A percentile compares a stretch with the other conserved stretches of the same genome.
Evolutionary conservation across 2,329 filamentous ascomycete species (phyloP).

Genomic region (Dothiorella sarmentorum): DNA sequence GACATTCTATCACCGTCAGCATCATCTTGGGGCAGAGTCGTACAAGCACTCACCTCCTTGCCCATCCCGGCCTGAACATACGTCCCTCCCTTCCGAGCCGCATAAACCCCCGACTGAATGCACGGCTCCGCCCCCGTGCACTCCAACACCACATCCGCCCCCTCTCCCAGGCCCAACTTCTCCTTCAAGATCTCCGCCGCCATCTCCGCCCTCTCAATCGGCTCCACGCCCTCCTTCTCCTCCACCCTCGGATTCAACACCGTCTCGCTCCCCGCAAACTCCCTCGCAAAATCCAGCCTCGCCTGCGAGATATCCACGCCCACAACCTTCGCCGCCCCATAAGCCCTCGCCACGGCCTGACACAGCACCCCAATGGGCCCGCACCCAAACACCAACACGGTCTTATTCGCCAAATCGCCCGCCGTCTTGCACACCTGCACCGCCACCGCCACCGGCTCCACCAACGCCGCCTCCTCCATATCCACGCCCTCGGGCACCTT

Average conservation of each 20-base stretch:
- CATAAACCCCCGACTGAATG: constrained; percentile 24
- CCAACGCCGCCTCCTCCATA: constrained; percentile 27
- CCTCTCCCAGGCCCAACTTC: constrained; percentile 22
- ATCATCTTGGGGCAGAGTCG: no score
- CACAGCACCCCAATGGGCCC: constrained; percentile 28
- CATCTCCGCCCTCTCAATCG: constrained; percentile 20
- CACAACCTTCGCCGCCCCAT: constrained; percentile 24
- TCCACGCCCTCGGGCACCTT: constrained; percentile 26
- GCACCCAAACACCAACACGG: constrained; percentile 24
- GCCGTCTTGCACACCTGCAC: constrained; percentile 26
- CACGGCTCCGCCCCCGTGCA: constrained; percentile 26
- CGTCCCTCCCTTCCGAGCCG: constrained; percentile 22
- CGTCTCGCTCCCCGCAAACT: constrained; percentile 23
- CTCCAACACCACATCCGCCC: constrained; percentile 26
- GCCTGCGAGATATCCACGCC: constrained; percentile 24
- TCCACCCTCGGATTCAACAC: constrained; percentile 19
- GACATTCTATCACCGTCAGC: constrained; percentile 35
- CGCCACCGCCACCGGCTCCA: constrained; percentile 29
- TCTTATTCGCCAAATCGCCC: constrained; percentile 21
- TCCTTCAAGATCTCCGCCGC: constrained; percentile 21
- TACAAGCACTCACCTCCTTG: constrained; percentile 19
- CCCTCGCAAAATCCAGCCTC: constrained; percentile 25
- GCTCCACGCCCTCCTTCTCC: constrained; percentile 10
- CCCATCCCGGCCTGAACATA: constrained; percentile 29
- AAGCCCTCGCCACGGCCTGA: constrained; percentile 25